Evolutionary conservation across 495 filamentous ascomycete species (phyloP), one percentile per base, ranked within the genome.

Genomic region (Rostrohypoxylon terebratum): DNA sequence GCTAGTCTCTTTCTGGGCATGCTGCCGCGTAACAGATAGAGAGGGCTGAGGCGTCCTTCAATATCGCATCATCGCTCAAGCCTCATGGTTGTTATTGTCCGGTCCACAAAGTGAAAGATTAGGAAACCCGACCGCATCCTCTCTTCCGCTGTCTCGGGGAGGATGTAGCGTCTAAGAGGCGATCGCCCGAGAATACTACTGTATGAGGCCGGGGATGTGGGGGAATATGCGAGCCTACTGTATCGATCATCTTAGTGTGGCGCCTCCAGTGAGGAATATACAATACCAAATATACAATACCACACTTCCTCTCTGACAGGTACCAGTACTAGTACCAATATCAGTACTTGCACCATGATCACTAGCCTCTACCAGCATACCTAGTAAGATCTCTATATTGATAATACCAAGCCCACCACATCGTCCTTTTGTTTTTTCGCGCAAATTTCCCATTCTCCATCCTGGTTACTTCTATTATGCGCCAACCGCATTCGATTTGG

Each of bases 61-160:
- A 59, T 53, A 59, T 69, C 34, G 36, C 28, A 59, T 59, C 55
- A 40, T 40, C 14, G 25, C 25, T 36, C 45, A 57, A 31, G 44
- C 42, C 61, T 59, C 42, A 53, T 14, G 55, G 33, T 11, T 73
- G 25, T 63, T 38, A 67, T 54, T 11, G 4, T 51, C 50, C 66
- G 57, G 66, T 28, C 45, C 50, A 63, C 28, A 40, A 53, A 36
- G 62, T 63, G 71, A 66, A 66, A 61, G 48, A 69, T 69, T 66
- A 59, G 71, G 71, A 45, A 74, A 69, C 50, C 71, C 71, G 71
- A 42, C 55, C 71, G 64, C 66, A 66, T 63, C 71, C 71, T 66
- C 60, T 63, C 63, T 45, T 42, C 66, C 51, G 14, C 34, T 58
- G 55, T 69, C 62, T 74, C 62, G 58, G 62, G 61, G 66, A 23